Evolutionary conservation across 805 yeast species (phyloP), one percentile per base, ranked within the genome.

Genomic region (Kregervanrija pseudodelftensis): DNA sequence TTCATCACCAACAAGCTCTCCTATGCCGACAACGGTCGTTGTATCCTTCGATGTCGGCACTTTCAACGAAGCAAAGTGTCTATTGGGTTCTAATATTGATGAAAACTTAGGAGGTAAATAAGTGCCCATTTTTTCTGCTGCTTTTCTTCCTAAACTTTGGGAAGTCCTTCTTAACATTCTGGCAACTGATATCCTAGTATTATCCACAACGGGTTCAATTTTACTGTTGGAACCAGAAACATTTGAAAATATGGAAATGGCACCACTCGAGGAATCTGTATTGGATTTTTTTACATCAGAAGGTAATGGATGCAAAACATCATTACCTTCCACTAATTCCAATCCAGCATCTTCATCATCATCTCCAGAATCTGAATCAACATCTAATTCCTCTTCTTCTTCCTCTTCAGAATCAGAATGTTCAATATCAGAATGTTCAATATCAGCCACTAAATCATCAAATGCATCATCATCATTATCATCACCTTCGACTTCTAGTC

Each of bases 101-200:
- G 91, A 79, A 45, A 91, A 82, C 44, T 86, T 78, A 11, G 85
- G 80, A 2, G 97, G 96, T 30, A 90, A 70, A 49, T 83, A 84
- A n/a, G 86, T 86, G 0, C 95, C 96, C 76, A 89, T 81, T 42
- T 80, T 83, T 55, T 83, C 95, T 0, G 95, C 96, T 1, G 93
- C 93, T 50, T 77, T 79, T 40, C 90, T 67, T 0, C 91, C 90
- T 45, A 85, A 67, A 4, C 76, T 78, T 54, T 85, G 95, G 0
- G 93, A 85, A 2, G 91, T 83, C 48, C 87, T 70, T 53, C 95
- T 67, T 22, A 85, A 77, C 67, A 85, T 72, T 46, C 95, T 64
- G 0, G 87, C 93, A 11, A 85, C 85, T 0, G 88, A 78, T 42
- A 81, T 68, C 52, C 95, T 67, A 1, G 84, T 75, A 39, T 74